Percentiles rank a stretch among this genome's conserved stretches.
Evolutionary conservation across 345 rosid species (phyloP).

Genomic region (Anastatica hierochuntica): DNA sequence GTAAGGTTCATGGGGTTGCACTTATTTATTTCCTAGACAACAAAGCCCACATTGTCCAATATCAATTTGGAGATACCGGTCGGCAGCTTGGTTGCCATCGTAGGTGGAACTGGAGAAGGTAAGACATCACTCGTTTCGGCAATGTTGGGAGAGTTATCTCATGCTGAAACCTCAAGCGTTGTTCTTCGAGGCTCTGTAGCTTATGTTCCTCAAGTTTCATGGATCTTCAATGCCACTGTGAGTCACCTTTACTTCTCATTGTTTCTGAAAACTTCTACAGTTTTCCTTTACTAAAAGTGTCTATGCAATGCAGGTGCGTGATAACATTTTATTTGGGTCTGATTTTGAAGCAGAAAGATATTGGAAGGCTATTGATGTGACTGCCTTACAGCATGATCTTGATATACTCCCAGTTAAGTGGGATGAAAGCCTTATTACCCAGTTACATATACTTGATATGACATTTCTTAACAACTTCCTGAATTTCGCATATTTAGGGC

Average conservation of each 20-base stretch:
- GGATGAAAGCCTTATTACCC: slow-evolving; percentile 1
- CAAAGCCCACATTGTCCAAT: slow-evolving; percentile 52
- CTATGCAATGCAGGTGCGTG: slow-evolving; percentile 52
- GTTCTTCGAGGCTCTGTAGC: slow-evolving; percentile 79
- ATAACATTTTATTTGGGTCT: slow-evolving; percentile 81
- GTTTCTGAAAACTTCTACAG: not conserved
- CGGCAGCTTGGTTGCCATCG: slow-evolving; percentile 81
- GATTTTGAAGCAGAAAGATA: slow-evolving; percentile 52
- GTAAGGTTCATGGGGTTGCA: not conserved
- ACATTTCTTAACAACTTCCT: slow-evolving; percentile 11
- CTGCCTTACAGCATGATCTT: slow-evolving; percentile 78
- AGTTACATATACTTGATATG: not conserved
- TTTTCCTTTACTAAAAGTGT: not conserved
- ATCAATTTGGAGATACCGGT: slow-evolving; percentile 65
- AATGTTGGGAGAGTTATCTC: slow-evolving; percentile 87
- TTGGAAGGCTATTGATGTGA: slow-evolving; percentile 67
- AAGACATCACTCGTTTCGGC: slow-evolving; percentile 92
- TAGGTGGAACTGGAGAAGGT: slow-evolving; percentile 97
- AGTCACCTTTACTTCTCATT: slow-evolving; percentile 18
- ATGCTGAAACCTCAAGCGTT: slow-evolving; percentile 40
- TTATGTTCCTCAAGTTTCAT: slow-evolving; percentile 92
- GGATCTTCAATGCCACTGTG: slow-evolving; percentile 98
- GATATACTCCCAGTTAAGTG: slow-evolving; percentile 78
- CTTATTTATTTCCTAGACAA: slow-evolving; percentile 34
- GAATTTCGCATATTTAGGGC: slow-evolving; percentile 36